Percentiles rank a stretch among this genome's conserved stretches.
Evolutionary conservation across 768 basidiomycete species (phyloP).

Genomic region (Phylloporus arenicola): DNA sequence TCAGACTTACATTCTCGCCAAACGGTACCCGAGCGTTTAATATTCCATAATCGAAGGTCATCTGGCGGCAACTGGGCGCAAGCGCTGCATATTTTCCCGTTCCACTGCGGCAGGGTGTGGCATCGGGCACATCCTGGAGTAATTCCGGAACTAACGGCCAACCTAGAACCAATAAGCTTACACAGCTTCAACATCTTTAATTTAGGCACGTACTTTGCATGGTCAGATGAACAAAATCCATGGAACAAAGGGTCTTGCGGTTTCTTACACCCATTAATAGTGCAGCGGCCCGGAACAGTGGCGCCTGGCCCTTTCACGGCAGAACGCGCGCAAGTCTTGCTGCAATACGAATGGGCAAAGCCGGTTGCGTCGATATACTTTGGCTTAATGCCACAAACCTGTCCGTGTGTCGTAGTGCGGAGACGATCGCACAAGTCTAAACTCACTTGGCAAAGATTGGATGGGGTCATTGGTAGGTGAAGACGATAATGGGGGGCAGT

Average conservation of each 20-base stretch:
- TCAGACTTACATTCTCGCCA: conserved; percentile 48
- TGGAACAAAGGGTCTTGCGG: conserved; percentile 45
- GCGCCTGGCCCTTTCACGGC: conserved; percentile 29
- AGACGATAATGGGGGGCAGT: conserved; percentile 1
- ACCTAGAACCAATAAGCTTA: conserved; percentile 30
- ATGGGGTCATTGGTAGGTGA: conserved; percentile 10
- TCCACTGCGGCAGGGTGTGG: conserved; percentile 40
- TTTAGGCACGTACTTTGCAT: conserved; percentile 44
- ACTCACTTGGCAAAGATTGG: conserved; percentile 28
- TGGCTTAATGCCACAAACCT: conserved; percentile 57
- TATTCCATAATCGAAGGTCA: conserved; percentile 44
- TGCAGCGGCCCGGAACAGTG: conserved; percentile 37
- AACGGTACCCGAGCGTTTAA: conserved; percentile 40
- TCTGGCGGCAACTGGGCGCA: conserved; percentile 45
- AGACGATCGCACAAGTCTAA: conserved; percentile 11
- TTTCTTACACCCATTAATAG: conserved; percentile 47
- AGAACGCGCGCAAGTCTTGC: conserved; percentile 53
- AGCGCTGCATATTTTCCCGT: conserved; percentile 42
- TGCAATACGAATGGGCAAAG: conserved; percentile 52
- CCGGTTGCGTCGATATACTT: conserved; percentile 60
- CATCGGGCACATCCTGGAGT: conserved; percentile 49
- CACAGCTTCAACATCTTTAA: conserved; percentile 1
- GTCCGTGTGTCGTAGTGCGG: conserved; percentile 5
- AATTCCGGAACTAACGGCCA: conserved; percentile 46
- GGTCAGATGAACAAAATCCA: conserved; percentile 55